Percentiles rank a stretch among this genome's conserved stretches.
Evolutionary conservation across 1,284 basidiomycete species (phyloP).

Genomic region (Pyrrhoderma noxium): DNA sequence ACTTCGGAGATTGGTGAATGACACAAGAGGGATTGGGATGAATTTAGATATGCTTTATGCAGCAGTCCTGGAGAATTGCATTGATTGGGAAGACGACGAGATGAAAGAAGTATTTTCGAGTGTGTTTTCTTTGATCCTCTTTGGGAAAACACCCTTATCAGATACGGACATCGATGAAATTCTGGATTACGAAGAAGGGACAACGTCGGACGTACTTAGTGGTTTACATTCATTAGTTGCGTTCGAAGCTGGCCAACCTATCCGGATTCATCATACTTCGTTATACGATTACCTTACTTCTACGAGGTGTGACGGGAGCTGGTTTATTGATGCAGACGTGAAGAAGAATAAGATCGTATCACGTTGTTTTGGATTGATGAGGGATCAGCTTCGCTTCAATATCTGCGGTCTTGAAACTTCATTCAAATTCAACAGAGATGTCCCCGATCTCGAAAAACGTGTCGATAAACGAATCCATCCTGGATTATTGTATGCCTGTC

Average conservation of each 20-base stretch:
- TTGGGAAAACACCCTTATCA: background rate
- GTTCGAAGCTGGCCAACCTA: background rate
- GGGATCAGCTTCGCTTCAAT: conserved; percentile 8
- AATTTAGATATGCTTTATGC: too few species aligned
- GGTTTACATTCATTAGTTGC: background rate
- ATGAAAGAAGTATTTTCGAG: background rate
- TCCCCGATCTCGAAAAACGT: background rate
- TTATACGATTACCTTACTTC: background rate
- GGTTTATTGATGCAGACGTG: background rate
- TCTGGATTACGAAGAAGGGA: background rate
- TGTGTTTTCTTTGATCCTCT: background rate
- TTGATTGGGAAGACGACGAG: background rate
- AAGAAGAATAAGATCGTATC: background rate
- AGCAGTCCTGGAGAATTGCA: too few species aligned
- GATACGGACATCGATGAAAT: background rate
- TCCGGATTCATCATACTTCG: background rate
- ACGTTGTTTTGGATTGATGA: background rate
- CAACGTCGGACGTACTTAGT: background rate
- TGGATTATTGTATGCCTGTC: too few species aligned
- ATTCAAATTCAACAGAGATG: background rate
- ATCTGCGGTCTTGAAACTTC: background rate
- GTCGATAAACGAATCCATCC: background rate
- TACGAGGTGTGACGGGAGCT: background rate
- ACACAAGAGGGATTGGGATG: too few species aligned
- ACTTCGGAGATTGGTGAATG: too few species aligned